Evolutionary conservation across 306 rosid species (phyloP).

Genomic region (Bauhinia variegata): DNA sequence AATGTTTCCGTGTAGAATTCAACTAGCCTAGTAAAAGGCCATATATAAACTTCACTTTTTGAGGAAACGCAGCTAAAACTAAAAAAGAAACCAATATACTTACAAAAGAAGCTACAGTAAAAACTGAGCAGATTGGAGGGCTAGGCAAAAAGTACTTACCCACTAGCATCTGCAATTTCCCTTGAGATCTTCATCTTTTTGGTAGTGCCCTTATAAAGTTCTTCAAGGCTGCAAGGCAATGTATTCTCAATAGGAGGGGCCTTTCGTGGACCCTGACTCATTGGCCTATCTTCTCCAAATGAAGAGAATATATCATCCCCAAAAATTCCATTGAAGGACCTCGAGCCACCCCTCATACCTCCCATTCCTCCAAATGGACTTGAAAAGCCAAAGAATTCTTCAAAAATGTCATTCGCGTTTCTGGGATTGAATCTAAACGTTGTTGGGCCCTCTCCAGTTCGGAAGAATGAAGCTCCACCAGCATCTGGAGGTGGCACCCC

Average conservation of each 20-base stretch:
- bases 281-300: conserved; percentile 63
- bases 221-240: conserved; percentile 79
- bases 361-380: conserved; percentile 80
- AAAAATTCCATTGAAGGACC: conserved; percentile 73
- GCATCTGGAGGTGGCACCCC: conserved; percentile 76
- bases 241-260: conserved; percentile 66
- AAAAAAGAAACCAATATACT: background rate
- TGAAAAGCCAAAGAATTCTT: conserved; percentile 74
- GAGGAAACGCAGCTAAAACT: background rate
- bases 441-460: conserved; percentile 69
- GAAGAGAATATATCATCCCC: conserved; percentile 68
- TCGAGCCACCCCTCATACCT: conserved; percentile 55
- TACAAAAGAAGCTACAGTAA: no score
- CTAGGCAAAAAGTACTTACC: conserved; percentile 52
- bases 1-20: no score
- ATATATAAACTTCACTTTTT: background rate
- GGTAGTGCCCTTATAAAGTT: conserved; percentile 79
- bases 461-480: conserved; percentile 75
- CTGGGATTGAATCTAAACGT: conserved; percentile 81
- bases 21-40: background rate
- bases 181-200: conserved; percentile 87
- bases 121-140: no score
- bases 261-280: conserved; percentile 72
- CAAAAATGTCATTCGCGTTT: conserved; percentile 70
- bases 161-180: conserved; percentile 76